Base-by-base conservation (phyloP, 1,139 yeast species). In the Sugiyamaella pinicola region DNA sequence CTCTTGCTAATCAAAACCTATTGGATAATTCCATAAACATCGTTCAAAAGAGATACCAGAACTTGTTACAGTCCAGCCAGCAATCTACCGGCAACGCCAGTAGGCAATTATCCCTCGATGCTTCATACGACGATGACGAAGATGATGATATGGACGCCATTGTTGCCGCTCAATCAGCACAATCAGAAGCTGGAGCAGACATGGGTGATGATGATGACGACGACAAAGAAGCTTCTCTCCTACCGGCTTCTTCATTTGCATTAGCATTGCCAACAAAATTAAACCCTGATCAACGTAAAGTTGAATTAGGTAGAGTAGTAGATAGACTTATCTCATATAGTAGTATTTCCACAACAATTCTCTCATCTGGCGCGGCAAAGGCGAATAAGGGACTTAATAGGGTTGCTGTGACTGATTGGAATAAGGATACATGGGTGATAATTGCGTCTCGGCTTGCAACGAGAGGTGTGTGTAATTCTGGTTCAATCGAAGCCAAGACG, bases 391-490 rank as follows among this genome's bases (percentile, higher is more conserved):
- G 69, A n/a, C 52, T 69, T 5, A 58, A 65, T 42, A 59, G 69
- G 13, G 65, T 69, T n/a, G 70, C 71, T 1, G 53, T 70, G 4
- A 57, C 66, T 2, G 69, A 79, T 33, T 86, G 93, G 91, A 80
- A 78, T 47, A 78, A 79, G 53, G 85, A 83, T 59, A 82, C 93
- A 1, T 89, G 96, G 96, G 71, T 87, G 15, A 74, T 84, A 9
- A 66, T 91, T n/a, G 73, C 89, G 37, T 81, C 90, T 1, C 74
- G 98, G 62, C 71, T 90, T 47, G 87, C 95, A 0, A 85, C 96
- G 0, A 74, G 97, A 61, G 97, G 96, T 0, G 75, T 87, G 66
- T 59, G 57, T 28, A 43, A 49, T 19, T 37, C 49, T 9, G 49
- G 54, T 2, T 43, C 37, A n/a, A 29, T 45, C n/a, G 61, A 47